Evolutionary conservation across 345 rosid species (phyloP).

Genomic region (Syzygium aqueum): DNA sequence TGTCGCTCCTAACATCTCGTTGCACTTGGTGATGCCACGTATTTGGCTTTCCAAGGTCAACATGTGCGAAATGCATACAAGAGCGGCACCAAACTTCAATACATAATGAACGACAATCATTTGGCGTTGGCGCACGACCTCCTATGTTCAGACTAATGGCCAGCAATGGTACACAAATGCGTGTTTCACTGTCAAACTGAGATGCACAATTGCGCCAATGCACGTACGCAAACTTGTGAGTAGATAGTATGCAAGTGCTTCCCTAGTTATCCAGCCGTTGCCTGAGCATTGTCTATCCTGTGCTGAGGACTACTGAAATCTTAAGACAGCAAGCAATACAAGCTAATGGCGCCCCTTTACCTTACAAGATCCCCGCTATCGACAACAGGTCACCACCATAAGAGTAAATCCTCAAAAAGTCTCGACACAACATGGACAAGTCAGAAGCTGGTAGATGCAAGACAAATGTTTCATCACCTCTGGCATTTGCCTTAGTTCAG

Average conservation of each 20-base stretch:
- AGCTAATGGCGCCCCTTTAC: background rate
- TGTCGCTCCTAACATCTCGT: background rate
- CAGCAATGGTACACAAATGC: background rate
- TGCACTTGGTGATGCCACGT: background rate
- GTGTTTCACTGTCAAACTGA: background rate
- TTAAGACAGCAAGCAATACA: background rate
- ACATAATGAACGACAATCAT: background rate
- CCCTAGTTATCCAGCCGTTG: background rate
- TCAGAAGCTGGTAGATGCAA: background rate
- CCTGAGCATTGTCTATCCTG: background rate
- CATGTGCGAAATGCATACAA: background rate
- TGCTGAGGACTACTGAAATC: background rate
- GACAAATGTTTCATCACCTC: background rate
- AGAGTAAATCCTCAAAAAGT: background rate
- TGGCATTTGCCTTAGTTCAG: background rate
- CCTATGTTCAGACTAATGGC: background rate
- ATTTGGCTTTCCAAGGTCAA: background rate
- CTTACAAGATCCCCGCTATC: background rate
- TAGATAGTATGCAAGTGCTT: background rate
- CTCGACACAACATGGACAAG: background rate
- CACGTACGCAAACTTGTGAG: background rate
- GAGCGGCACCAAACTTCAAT: too few species aligned
- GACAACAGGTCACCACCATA: background rate
- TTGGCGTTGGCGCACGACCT: background rate
- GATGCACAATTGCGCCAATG: too few species aligned